Evolutionary conservation across 331 rosid species (phyloP).

Genomic region (Erythrophleum ivorense): DNA sequence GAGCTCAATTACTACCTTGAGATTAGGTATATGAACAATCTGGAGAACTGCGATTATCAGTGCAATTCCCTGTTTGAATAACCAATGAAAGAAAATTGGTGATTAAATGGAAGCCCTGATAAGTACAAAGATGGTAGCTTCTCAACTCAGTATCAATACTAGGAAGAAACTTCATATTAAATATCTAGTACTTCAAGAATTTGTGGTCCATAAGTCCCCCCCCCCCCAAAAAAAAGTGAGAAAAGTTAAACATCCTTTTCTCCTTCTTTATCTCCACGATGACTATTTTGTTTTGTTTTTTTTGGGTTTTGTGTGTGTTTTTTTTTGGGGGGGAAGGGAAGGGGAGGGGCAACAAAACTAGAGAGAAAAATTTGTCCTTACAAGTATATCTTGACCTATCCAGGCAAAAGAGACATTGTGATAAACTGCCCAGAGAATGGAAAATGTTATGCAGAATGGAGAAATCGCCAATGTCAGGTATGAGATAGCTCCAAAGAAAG

Average conservation of each 20-base stretch:
- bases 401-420: conserved; percentile 74
- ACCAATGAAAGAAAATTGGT: conserved; percentile 27
- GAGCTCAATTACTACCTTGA: conserved; percentile 68
- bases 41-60: conserved; percentile 91
- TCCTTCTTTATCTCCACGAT: conserved; percentile 13
- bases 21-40: conserved; percentile 92
- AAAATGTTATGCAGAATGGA: conserved; percentile 86
- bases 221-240: not conserved
- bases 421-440: conserved; percentile 85
- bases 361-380: conserved; percentile 49
- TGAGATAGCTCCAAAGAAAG: conserved; percentile 84
- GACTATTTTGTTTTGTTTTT: not conserved
- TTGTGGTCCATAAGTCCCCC: not conserved
- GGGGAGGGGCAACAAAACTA: not conserved
- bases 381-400: conserved; percentile 98
- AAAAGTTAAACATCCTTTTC: not conserved
- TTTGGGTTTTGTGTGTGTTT: too few relatives aligned
- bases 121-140: conserved; percentile 9
- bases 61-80: conserved; percentile 79
- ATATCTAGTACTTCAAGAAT: conserved; percentile 9
- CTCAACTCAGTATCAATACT: conserved; percentile 11
- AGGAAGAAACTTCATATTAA: conserved; percentile 13
- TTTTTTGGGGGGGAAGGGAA: not conserved
- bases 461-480: conserved; percentile 87
- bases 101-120: conserved; percentile 31